Conservation (phyloP, 176 grass and related monocot genomes). For the Olyra latifolia region DNA sequence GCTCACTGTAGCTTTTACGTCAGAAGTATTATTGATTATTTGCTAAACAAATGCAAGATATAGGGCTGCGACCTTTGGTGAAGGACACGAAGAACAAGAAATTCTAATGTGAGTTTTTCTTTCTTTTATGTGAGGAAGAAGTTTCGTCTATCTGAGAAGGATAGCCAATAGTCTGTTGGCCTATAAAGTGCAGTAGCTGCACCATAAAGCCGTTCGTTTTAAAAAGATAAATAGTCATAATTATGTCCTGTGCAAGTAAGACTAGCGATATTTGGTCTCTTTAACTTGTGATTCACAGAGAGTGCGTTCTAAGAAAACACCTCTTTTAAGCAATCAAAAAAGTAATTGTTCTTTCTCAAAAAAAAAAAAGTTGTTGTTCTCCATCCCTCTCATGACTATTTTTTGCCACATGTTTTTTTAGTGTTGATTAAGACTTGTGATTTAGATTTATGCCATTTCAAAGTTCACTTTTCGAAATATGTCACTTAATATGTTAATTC, state of each 20-base stretch:
- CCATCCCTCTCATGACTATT: background rate
- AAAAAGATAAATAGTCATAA: background rate
- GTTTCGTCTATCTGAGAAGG: background rate
- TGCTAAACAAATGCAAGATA: background rate
- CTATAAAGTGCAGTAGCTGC: constrained; percentile 31
- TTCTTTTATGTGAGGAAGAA: background rate
- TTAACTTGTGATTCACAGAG: background rate
- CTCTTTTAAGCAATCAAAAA: background rate
- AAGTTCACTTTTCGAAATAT: too few relatives aligned
- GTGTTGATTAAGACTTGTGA: background rate
- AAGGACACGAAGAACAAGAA: too few relatives aligned
- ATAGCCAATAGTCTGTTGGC: background rate
- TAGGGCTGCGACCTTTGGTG: background rate
- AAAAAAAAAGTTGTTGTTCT: background rate
- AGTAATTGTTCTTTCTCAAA: too few relatives aligned
- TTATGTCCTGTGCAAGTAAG: background rate
- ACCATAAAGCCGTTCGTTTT: background rate
- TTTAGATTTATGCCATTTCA: too few relatives aligned
- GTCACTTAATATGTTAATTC: too few relatives aligned
- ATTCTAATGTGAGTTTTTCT: background rate
- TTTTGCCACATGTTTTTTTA: background rate
- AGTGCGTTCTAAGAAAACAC: constrained; percentile 31
- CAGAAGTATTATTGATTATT: background rate
- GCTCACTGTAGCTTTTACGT: too few relatives aligned
- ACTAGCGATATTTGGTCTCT: constrained; percentile 10